phyloP scores from a whole-genome alignment of 2,329 filamentous ascomycete genomes.

The Talaromyces sp. region DNA sequence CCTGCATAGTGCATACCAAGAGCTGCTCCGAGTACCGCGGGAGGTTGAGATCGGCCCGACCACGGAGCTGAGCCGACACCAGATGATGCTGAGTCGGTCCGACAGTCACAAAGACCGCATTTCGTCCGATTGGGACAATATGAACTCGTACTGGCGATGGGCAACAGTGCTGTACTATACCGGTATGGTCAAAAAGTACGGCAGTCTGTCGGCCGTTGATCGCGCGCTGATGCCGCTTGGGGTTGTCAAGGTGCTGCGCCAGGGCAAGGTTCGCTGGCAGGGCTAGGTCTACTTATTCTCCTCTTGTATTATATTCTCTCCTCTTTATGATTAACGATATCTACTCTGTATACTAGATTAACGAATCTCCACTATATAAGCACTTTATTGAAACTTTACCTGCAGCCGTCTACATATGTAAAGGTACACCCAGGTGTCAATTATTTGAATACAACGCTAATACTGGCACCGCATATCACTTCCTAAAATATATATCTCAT shows the following conservation, averaged over 20 bases:
- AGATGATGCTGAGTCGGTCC: constrained; percentile 12
- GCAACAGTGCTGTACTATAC: constrained; percentile 35
- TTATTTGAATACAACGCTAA: no score
- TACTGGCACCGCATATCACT: no score
- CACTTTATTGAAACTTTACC: not conserved
- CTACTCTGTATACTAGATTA: not conserved
- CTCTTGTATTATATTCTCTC: not conserved
- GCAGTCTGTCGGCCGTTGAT: constrained; percentile 36
- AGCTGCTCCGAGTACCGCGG: constrained; percentile 26
- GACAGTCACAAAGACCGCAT: constrained; percentile 14
- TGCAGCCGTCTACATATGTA: no score
- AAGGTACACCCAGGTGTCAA: no score
- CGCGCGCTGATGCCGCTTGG: constrained; percentile 38
- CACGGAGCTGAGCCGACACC: constrained; percentile 20
- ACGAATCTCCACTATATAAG: not conserved
- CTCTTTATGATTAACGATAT: not conserved
- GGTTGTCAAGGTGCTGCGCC: constrained; percentile 38
- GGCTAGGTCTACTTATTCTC: constrained; percentile 19
- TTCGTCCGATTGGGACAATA: constrained; percentile 22
- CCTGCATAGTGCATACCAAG: constrained; percentile 26
- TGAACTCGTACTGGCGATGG: constrained; percentile 42
- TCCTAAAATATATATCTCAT: no score
- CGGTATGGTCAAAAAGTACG: constrained; percentile 38
- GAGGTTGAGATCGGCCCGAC: constrained; percentile 27
- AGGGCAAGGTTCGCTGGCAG: constrained; percentile 39